phyloP scores from a whole-genome alignment of 176 grass and related monocot genomes.

The Metroxylon sagu region DNA sequence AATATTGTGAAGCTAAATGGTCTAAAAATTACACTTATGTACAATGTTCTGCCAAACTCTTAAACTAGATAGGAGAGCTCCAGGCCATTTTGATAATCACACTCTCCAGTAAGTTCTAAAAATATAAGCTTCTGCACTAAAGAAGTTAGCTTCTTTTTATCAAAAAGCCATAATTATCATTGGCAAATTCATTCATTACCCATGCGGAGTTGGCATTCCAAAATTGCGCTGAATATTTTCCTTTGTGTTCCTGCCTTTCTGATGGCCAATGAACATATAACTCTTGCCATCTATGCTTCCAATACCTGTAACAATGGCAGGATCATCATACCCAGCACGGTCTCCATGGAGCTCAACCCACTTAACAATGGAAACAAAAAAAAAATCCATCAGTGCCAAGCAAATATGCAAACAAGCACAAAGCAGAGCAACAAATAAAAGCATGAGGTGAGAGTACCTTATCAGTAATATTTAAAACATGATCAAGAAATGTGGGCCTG shows the following conservation, averaged over 20 bases:
- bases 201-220: slow-evolving; percentile 49
- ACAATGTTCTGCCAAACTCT: no score
- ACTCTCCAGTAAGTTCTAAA: no score
- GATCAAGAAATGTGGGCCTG: slow-evolving; percentile 47
- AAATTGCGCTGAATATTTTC: slow-evolving; percentile 51
- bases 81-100: no score
- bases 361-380: slow-evolving; percentile 16
- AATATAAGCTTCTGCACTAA: no score
- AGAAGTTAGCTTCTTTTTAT: no score
- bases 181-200: slow-evolving; percentile 16
- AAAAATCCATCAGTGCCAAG: slow-evolving; percentile 8
- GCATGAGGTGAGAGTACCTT: slow-evolving; percentile 14
- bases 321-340: slow-evolving; percentile 47
- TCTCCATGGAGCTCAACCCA: slow-evolving; percentile 50
- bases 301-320: slow-evolving; percentile 32
- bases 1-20: no score
- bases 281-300: slow-evolving; percentile 38
- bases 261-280: slow-evolving; percentile 44
- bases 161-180: no score
- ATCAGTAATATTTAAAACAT: slow-evolving; percentile 44
- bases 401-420: not conserved
- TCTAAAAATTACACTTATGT: no score
- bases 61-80: no score
- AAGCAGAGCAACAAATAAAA: not conserved
- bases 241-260: slow-evolving; percentile 49